These are phyloP conservation scores for Suhomyces anneliseae DNA, from an alignment of 1,139 yeast species.

Conservation along the genomic window DNA sequence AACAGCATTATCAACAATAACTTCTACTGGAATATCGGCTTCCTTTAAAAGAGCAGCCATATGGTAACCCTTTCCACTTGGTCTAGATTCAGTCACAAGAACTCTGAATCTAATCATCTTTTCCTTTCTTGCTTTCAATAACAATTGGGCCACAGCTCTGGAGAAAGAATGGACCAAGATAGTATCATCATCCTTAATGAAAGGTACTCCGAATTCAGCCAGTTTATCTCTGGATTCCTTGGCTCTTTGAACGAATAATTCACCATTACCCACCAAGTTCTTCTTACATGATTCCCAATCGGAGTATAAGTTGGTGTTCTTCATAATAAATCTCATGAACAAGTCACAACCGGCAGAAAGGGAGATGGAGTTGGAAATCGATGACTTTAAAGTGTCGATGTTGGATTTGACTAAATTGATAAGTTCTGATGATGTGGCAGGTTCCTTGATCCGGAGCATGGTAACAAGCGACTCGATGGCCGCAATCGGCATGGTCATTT, in stretches of 20 bases:
- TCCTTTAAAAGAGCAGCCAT: slow-evolving; percentile 71
- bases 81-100: slow-evolving; percentile 89
- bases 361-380: slow-evolving; percentile 88
- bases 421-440: slow-evolving; percentile 90
- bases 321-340: slow-evolving; percentile 87
- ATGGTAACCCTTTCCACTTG: slow-evolving; percentile 74
- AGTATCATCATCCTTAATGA: slow-evolving; percentile 89
- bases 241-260: slow-evolving; percentile 87
- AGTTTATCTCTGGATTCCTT: slow-evolving; percentile 85
- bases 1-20: slow-evolving; percentile 87
- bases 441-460: slow-evolving; percentile 75
- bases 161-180: slow-evolving; percentile 90
- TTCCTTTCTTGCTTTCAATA: slow-evolving; percentile 69
- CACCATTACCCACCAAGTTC: slow-evolving; percentile 91
- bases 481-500: slow-evolving; percentile 98
- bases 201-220: slow-evolving; percentile 84
- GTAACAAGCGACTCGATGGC: slow-evolving; percentile 94
- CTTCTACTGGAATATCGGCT: slow-evolving; percentile 86
- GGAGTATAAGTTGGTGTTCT: slow-evolving; percentile 83
- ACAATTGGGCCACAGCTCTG: slow-evolving; percentile 80
- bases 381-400: slow-evolving; percentile 66
- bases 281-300: slow-evolving; percentile 96
- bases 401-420: slow-evolving; percentile 79
- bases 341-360: slow-evolving; percentile 97
- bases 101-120: slow-evolving; percentile 83